A percentile compares a stretch with the other conserved stretches of the same genome.
Conservation (phyloP, 2,329 filamentous ascomycete species). For the Ascochyta viciae-villosae region DNA sequence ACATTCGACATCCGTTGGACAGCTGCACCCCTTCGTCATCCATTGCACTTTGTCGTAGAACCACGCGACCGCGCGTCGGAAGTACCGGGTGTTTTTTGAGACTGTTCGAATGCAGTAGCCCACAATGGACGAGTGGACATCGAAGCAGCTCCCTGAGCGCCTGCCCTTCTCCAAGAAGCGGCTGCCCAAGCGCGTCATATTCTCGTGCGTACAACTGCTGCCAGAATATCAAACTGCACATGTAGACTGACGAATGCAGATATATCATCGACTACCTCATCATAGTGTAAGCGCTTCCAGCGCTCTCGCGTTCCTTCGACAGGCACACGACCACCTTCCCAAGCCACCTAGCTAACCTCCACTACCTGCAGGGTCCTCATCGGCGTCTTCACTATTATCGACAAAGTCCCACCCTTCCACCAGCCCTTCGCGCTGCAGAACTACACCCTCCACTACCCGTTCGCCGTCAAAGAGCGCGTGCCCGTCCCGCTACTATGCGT, state of each 20-base stretch:
- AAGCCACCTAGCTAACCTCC: slow-evolving; percentile 26
- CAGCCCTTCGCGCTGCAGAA: slow-evolving; percentile 65
- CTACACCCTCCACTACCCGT: slow-evolving; percentile 65
- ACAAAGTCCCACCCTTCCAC: slow-evolving; percentile 62
- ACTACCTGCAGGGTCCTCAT: slow-evolving; percentile 55
- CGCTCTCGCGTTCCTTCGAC: slow-evolving; percentile 8
- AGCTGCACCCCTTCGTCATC: slow-evolving; percentile 16
- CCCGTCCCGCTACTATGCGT: slow-evolving; percentile 58
- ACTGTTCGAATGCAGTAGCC: slow-evolving; percentile 29
- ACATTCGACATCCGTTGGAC: slow-evolving; percentile 17
- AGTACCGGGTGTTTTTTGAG: slow-evolving; percentile 14
- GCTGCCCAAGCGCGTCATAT: slow-evolving; percentile 58
- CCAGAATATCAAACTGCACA: too few species aligned
- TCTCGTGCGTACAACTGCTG: slow-evolving; percentile 54
- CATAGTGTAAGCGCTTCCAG: slow-evolving; percentile 56
- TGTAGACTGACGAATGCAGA: slow-evolving; percentile 47
- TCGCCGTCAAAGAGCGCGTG: slow-evolving; percentile 62
- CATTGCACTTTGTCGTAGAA: slow-evolving; percentile 10
- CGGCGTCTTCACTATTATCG: slow-evolving; percentile 59
- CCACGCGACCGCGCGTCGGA: slow-evolving; percentile 15
- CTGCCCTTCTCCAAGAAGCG: slow-evolving; percentile 63
- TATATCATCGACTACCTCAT: slow-evolving; percentile 67
- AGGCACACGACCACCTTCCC: slow-evolving; percentile 46
- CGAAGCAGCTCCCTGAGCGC: slow-evolving; percentile 52
- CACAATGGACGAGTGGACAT: slow-evolving; percentile 46